Evolutionary conservation across 352 stramenopile genomes (phyloP).

Genomic region (Aphanomyces invadans): DNA sequence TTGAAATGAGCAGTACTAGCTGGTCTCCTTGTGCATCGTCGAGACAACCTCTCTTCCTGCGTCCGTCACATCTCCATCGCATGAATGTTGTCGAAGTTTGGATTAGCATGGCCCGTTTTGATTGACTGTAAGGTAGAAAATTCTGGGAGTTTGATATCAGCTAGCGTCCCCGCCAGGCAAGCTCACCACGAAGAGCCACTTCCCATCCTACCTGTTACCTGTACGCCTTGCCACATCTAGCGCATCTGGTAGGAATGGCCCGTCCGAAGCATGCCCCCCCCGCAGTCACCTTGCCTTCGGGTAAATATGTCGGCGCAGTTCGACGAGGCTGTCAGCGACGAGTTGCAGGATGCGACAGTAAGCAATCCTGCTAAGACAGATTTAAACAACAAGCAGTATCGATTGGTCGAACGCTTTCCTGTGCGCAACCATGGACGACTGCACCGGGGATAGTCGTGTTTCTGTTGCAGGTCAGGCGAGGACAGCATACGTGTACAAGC

Average conservation of each 20-base stretch:
- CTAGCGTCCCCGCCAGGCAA: neutral
- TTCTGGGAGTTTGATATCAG: neutral
- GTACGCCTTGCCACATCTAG: neutral
- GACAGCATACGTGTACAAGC: neutral
- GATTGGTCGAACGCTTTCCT: conserved; percentile 1
- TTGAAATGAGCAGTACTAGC: neutral
- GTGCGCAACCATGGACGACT: neutral
- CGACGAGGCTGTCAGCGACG: conserved; percentile 8
- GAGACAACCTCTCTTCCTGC: neutral
- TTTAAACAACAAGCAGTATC: neutral
- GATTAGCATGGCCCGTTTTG: too few relatives aligned
- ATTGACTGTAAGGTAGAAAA: too few relatives aligned
- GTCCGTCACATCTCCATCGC: too few relatives aligned
- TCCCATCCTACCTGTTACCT: neutral
- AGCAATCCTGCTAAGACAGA: neutral
- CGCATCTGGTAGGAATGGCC: neutral
- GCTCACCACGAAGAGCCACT: neutral
- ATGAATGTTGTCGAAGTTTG: too few relatives aligned
- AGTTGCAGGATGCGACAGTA: neutral
- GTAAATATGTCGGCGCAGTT: conserved; percentile 21
- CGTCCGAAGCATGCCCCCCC: neutral
- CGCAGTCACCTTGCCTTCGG: neutral
- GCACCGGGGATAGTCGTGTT: neutral
- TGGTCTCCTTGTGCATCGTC: neutral
- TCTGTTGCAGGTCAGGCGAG: neutral